A percentile compares a stretch with the other conserved stretches of the same genome.
Evolutionary conservation across 768 basidiomycete genomes (phyloP).

Genomic region (Russula lepida): DNA sequence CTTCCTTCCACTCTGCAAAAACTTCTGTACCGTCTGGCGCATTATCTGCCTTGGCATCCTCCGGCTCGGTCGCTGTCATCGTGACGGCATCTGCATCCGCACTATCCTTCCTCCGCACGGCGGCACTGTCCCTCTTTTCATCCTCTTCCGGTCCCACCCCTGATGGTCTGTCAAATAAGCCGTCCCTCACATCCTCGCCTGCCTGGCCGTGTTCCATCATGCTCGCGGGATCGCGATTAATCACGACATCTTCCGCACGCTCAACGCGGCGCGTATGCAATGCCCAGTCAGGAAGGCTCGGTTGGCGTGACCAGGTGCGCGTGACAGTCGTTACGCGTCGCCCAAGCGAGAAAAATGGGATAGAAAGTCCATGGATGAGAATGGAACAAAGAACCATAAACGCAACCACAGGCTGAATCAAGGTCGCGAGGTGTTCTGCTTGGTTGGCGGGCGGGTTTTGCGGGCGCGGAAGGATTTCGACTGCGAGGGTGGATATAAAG

Average conservation of each 20-base stretch:
- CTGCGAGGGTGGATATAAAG: constrained; percentile 85
- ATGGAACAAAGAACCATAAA: constrained; percentile 94
- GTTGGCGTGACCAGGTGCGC: constrained; percentile 80
- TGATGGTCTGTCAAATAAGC: not conserved
- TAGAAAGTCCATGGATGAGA: constrained; percentile 80
- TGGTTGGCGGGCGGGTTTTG: constrained; percentile 43
- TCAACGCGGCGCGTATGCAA: constrained; percentile 63
- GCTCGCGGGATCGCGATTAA: constrained; percentile 63
- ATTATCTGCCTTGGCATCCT: constrained; percentile 29
- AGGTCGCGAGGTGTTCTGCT: constrained; percentile 54
- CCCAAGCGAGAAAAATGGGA: constrained; percentile 90
- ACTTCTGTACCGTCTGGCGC: constrained; percentile 39
- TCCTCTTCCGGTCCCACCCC: constrained; percentile 19
- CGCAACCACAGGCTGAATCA: constrained; percentile 87
- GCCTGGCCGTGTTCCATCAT: constrained; percentile 44
- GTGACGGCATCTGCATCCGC: constrained; percentile 10
- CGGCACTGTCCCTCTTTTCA: constrained; percentile 22
- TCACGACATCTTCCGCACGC: constrained; percentile 68
- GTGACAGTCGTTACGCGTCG: constrained; percentile 86
- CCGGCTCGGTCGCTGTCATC: constrained; percentile 16
- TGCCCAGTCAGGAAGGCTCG: constrained; percentile 70
- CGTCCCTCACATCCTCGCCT: constrained; percentile 23
- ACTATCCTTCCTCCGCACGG: constrained; percentile 12
- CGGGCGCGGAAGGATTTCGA: constrained; percentile 45
- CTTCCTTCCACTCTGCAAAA: constrained; percentile 61